Evolutionary conservation across 2,329 filamentous ascomycete species (phyloP).

Genomic region (Malbranchea cinnamomea): DNA sequence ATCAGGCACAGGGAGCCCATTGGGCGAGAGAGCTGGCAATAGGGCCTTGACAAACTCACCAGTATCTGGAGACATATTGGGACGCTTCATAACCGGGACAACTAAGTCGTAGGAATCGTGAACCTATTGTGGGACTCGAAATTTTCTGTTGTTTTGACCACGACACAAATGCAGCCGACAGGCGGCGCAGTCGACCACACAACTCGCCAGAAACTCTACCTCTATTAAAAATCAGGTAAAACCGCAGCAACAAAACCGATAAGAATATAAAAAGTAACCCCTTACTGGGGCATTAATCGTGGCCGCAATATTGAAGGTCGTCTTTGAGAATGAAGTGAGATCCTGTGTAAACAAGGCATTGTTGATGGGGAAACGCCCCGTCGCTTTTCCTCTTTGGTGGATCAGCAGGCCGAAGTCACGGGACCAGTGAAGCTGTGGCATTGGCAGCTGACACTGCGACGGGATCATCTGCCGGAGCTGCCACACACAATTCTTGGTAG

Average conservation of each 20-base stretch:
- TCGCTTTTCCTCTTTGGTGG: conserved; percentile 8
- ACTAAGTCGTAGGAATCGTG: conserved; percentile 1
- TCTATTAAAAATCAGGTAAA: conserved; percentile 2
- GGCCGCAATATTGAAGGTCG: conserved; percentile 3
- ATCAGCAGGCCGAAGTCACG: conserved; percentile 5
- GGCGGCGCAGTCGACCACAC: background rate
- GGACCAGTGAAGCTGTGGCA: no score
- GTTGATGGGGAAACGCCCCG: conserved; percentile 13
- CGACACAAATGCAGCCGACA: background rate
- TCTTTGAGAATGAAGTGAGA: no score
- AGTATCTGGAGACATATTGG: conserved; percentile 19
- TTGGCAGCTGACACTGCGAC: no score
- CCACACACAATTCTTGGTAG: no score
- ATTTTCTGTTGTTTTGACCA: conserved; percentile 4
- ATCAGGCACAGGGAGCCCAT: background rate
- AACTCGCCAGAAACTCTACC: no score
- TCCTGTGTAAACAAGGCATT: conserved; percentile 12
- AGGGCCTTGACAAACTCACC: conserved; percentile 13
- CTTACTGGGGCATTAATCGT: no score
- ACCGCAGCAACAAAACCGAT: background rate
- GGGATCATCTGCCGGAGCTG: no score
- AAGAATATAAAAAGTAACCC: background rate
- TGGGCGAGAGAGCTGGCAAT: background rate
- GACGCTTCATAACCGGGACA: conserved; percentile 8
- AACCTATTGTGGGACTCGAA: conserved; percentile 8